These are phyloP conservation scores for Linum trigynum DNA, from an alignment of 345 rosid genomes.

Conservation along the genomic window DNA sequence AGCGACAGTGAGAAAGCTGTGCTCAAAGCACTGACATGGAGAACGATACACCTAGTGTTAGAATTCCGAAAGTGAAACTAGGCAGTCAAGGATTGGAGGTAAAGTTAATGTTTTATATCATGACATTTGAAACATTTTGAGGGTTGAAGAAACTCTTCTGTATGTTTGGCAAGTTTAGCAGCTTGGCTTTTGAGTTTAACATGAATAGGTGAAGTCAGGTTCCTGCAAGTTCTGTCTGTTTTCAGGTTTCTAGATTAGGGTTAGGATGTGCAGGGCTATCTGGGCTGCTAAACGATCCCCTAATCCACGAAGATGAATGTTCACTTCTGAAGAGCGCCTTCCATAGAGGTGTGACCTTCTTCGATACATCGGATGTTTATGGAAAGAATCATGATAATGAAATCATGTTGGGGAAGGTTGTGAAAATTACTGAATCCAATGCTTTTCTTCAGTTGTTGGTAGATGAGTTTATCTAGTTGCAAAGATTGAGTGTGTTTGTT, in stretches of 20 bases:
- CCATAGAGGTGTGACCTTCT: slow-evolving; percentile 35
- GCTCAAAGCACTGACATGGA: neutral
- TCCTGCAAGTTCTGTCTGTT: neutral
- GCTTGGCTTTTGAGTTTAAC: neutral
- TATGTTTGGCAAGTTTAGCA: neutral
- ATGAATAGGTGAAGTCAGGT: too few species aligned
- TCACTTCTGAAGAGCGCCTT: slow-evolving; percentile 29
- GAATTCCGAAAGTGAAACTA: slow-evolving; percentile 28
- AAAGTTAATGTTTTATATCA: neutral
- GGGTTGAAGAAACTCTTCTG: neutral
- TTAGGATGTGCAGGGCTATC: slow-evolving; percentile 47
- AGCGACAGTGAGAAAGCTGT: too few species aligned
- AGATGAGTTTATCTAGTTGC: neutral
- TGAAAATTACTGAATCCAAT: neutral
- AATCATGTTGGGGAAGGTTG: slow-evolving; percentile 42
- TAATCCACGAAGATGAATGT: slow-evolving; percentile 40
- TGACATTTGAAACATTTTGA: neutral
- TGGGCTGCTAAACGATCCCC: slow-evolving; percentile 29
- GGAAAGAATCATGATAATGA: slow-evolving; percentile 35
- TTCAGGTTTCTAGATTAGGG: slow-evolving; percentile 38
- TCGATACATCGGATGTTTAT: slow-evolving; percentile 34
- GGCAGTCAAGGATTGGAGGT: slow-evolving; percentile 41
- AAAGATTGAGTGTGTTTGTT: neutral
- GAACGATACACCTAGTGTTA: neutral
- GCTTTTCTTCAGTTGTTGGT: neutral